Percentiles rank a stretch among this genome's conserved stretches.
Evolutionary conservation across 176 grass and related monocot species (phyloP).

Genomic region (Echinochloa phyllopogon): DNA sequence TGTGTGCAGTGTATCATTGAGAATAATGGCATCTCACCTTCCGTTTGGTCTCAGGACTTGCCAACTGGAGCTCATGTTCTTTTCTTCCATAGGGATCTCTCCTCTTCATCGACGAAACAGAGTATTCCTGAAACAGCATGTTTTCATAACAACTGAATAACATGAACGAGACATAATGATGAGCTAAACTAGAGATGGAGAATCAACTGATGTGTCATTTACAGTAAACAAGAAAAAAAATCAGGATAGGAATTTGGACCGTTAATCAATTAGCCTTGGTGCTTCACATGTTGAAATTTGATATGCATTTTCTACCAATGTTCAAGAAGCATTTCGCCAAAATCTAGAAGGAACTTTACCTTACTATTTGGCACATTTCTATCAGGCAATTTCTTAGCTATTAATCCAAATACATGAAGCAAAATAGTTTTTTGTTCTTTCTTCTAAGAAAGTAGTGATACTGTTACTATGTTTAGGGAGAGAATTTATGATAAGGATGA

Average conservation of each 20-base stretch:
- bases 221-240: slow-evolving; percentile 17
- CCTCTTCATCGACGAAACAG: slow-evolving; percentile 78
- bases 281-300: slow-evolving; percentile 27
- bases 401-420: neutral
- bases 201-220: slow-evolving; percentile 28
- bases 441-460: neutral
- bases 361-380: neutral
- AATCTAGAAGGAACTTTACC: neutral
- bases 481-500: neutral
- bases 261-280: slow-evolving; percentile 26
- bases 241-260: slow-evolving; percentile 13
- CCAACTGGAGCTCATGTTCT: slow-evolving; percentile 65
- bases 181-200: slow-evolving; percentile 38
- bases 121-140: slow-evolving; percentile 60
- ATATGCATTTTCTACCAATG: slow-evolving; percentile 9
- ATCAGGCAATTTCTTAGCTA: slow-evolving; percentile 4
- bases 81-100: slow-evolving; percentile 77
- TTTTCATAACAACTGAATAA: slow-evolving; percentile 25
- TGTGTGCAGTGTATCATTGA: neutral
- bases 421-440: neutral
- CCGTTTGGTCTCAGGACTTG: slow-evolving; percentile 72
- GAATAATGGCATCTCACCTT: slow-evolving; percentile 62
- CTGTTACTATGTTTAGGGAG: neutral
- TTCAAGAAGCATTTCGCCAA: neutral
- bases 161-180: slow-evolving; percentile 10